phyloP scores from a whole-genome alignment of 2,329 filamentous ascomycete genomes.

The Fusarium scirpi region DNA sequence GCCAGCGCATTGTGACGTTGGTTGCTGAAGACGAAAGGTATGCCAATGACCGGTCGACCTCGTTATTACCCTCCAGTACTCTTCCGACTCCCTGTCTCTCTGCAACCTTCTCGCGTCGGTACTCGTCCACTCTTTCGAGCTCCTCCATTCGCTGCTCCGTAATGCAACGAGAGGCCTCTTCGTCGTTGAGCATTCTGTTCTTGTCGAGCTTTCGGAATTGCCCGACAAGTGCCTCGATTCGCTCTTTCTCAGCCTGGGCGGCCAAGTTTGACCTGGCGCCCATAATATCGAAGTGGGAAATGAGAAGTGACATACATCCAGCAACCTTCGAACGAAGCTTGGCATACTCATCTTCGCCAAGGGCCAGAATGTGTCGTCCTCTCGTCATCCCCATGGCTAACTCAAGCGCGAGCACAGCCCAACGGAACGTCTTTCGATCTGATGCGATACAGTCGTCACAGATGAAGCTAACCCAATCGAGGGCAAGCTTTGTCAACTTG shows the following conservation, averaged over 20 bases:
- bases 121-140: conserved; percentile 80
- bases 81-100: conserved; percentile 89
- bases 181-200: conserved; percentile 79
- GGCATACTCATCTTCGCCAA: conserved; percentile 89
- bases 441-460: conserved; percentile 96
- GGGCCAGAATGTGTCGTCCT: conserved; percentile 90
- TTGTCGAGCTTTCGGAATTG: conserved; percentile 84
- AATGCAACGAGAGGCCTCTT: conserved; percentile 83
- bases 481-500: conserved; percentile 89
- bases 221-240: conserved; percentile 81
- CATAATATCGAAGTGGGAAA: conserved; percentile 99
- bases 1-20: conserved; percentile 96
- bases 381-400: conserved; percentile 98
- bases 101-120: conserved; percentile 81
- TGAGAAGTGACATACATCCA: conserved; percentile 96
- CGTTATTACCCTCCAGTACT: conserved; percentile 93
- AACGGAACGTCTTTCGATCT: conserved; percentile 95
- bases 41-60: conserved; percentile 93
- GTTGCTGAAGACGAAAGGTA: conserved; percentile 94
- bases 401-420: conserved; percentile 94
- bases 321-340: conserved; percentile 88
- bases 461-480: conserved; percentile 98
- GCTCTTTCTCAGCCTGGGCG: conserved; percentile 92
- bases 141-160: conserved; percentile 80
- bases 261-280: conserved; percentile 93